Evolutionary conservation across 2,329 filamentous ascomycete species (phyloP), one percentile per base, ranked within the genome.

Genomic region (Fusarium penzigii): DNA sequence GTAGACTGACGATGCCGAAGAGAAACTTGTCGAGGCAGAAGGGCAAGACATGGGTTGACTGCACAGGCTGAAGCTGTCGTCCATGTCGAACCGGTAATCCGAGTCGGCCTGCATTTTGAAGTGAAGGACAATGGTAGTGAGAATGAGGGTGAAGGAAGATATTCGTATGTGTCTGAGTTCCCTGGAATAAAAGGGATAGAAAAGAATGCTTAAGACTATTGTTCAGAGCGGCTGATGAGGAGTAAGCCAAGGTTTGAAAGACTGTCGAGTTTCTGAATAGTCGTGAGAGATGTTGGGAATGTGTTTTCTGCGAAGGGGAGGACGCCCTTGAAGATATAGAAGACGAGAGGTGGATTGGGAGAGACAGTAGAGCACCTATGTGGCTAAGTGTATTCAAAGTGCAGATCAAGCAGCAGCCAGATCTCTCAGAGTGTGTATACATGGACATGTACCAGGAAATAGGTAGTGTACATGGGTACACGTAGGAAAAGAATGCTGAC

Each of bases 291-390:
- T 25, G 20, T 63, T 63, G 66, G 68, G 69, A 72, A 72, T 70
- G 67, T 49, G 68, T 63, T 61, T 64, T 62, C 48, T 56, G 62
- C 53, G 61, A 61, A 58, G 50, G 65, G 57, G 70, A 70, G 70
- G 69, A 68, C 64, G 61, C 63, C 65, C 63, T 67, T 69, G 65
- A 74, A 75, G 70, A 73, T 75, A 75, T 75, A 75, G 61, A 61
- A 62, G 61, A 56, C 20, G 20, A 7, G 64, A 67, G 62, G 58
- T 66, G 70, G 70, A 74, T 72, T 73, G 71, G 62, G 61, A 56
- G 56, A 61, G 57, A 56, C 66, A 67, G 63, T 63, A 67, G 57
- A 56, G 65, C 64, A 61, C 63, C 61, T 66, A 58, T 51, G 57
- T 49, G 51, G 49, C 56, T 71, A 59, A 74, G 71, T 25, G 73